Evolutionary conservation across 2,329 filamentous ascomycete species (phyloP).

Genomic region (Hymenoscyphus salicellus): DNA sequence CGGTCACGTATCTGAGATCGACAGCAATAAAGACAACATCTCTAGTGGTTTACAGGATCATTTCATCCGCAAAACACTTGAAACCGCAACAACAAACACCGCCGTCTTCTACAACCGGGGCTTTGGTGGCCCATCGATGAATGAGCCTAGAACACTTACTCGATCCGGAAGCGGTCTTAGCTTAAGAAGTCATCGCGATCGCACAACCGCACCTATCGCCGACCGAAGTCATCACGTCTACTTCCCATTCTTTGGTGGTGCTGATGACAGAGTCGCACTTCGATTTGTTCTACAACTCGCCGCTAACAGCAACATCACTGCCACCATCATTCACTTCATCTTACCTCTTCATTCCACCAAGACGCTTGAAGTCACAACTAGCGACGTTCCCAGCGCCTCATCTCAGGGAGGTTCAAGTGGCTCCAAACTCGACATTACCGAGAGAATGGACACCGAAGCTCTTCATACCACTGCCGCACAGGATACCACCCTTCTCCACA

Average conservation of each 20-base stretch:
- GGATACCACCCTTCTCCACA: slow-evolving; percentile 52
- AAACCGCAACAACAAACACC: slow-evolving; percentile 62
- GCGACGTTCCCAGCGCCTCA: neutral
- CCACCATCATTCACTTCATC: slow-evolving; percentile 65
- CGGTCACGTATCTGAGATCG: slow-evolving; percentile 66
- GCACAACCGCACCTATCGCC: slow-evolving; percentile 54
- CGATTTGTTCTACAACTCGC: slow-evolving; percentile 80
- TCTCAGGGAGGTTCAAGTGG: slow-evolving; percentile 9
- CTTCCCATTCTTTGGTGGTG: slow-evolving; percentile 79
- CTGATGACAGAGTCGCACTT: slow-evolving; percentile 77
- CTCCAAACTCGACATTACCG: slow-evolving; percentile 21
- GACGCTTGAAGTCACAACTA: slow-evolving; percentile 17
- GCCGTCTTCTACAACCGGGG: slow-evolving; percentile 78
- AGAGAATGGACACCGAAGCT: slow-evolving; percentile 27
- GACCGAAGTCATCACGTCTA: slow-evolving; percentile 80
- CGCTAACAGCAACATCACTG: slow-evolving; percentile 73
- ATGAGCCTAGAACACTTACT: slow-evolving; percentile 40
- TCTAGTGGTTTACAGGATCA: slow-evolving; percentile 61
- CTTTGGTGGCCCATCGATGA: slow-evolving; percentile 50
- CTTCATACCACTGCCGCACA: slow-evolving; percentile 27
- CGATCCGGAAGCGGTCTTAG: slow-evolving; percentile 56
- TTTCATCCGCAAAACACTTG: slow-evolving; percentile 69
- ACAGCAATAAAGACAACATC: slow-evolving; percentile 52
- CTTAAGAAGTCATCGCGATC: slow-evolving; percentile 56
- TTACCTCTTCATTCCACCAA: slow-evolving; percentile 24